Percentiles rank a stretch among this genome's conserved stretches.
These are phyloP conservation scores for Teunomyces panamensis DNA, from an alignment of 805 yeast genomes.

Conservation along the genomic window DNA sequence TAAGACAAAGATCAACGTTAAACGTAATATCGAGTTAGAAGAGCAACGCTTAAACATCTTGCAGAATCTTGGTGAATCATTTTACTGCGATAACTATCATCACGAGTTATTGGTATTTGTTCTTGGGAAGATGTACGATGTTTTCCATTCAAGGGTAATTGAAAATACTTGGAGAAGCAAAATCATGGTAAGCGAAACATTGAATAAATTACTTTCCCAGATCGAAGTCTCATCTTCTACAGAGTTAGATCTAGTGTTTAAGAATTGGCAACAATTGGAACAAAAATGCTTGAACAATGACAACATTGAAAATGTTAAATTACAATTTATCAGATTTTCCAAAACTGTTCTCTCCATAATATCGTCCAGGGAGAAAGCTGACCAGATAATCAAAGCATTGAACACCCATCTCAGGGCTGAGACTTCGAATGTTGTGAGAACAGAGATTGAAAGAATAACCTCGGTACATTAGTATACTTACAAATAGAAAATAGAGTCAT, in stretches of 20 bases:
- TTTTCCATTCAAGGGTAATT: conserved; percentile 25
- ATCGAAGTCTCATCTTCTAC: not conserved
- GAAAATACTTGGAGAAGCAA: conserved; percentile 63
- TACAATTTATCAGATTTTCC: conserved; percentile 42
- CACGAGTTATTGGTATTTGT: conserved; percentile 25
- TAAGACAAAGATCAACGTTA: conserved; percentile 29
- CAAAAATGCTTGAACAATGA: conserved; percentile 32
- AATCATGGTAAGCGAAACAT: conserved; percentile 41
- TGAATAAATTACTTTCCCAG: conserved; percentile 17
- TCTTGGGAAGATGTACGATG: conserved; percentile 17
- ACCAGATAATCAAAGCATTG: conserved; percentile 12
- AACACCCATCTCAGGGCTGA: conserved; percentile 14
- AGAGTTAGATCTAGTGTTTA: conserved; percentile 15
- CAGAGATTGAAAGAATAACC: conserved; percentile 11
- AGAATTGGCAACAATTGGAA: conserved; percentile 21
- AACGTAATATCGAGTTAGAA: conserved; percentile 46
- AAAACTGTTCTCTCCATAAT: conserved; percentile 15
- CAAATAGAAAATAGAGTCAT: not conserved
- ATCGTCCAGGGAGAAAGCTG: conserved; percentile 12
- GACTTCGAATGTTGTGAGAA: conserved; percentile 15
- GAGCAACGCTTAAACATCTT: conserved; percentile 42
- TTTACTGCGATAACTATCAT: conserved; percentile 15
- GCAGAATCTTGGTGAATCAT: conserved; percentile 33
- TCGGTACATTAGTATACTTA: not conserved
- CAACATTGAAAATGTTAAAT: conserved; percentile 57